Percentiles rank a stretch among this genome's conserved stretches.
Conservation (phyloP, 2,329 filamentous ascomycete species). For the Penicillium frequentans region DNA sequence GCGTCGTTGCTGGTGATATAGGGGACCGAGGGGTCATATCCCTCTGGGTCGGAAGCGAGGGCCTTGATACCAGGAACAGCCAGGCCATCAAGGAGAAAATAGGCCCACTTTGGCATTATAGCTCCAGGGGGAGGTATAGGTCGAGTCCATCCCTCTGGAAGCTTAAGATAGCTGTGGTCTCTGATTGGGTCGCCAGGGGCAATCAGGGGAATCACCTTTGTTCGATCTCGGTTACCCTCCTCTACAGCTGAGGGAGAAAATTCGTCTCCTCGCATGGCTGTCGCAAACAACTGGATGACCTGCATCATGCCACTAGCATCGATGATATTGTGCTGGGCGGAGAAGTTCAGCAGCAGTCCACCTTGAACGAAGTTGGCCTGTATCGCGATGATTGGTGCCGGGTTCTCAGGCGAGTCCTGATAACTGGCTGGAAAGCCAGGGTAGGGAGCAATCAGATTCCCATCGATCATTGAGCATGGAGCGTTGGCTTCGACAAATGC, state of each 20-base stretch:
- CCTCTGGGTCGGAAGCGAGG: too few species aligned
- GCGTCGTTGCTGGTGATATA: neutral
- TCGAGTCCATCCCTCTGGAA: too few species aligned
- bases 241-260: neutral
- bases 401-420: neutral
- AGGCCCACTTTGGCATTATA: too few species aligned
- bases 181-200: neutral
- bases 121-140: too few species aligned
- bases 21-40: too few species aligned
- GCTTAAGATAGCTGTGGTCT: neutral
- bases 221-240: neutral
- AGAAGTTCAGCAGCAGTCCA: constrained; percentile 24
- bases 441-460: too few species aligned
- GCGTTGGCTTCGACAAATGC: too few species aligned
- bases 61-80: too few species aligned
- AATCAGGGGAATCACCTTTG: neutral
- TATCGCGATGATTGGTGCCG: constrained; percentile 23
- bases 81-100: too few species aligned
- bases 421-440: too few species aligned
- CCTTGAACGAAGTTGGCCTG: constrained; percentile 26
- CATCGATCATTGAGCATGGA: too few species aligned
- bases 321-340: constrained; percentile 27
- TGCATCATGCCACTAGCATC: constrained; percentile 21
- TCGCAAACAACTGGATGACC: neutral
- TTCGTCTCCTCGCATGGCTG: neutral